phyloP scores from a whole-genome alignment of 176 grass and related monocot genomes.

The Zizania latifolia region DNA sequence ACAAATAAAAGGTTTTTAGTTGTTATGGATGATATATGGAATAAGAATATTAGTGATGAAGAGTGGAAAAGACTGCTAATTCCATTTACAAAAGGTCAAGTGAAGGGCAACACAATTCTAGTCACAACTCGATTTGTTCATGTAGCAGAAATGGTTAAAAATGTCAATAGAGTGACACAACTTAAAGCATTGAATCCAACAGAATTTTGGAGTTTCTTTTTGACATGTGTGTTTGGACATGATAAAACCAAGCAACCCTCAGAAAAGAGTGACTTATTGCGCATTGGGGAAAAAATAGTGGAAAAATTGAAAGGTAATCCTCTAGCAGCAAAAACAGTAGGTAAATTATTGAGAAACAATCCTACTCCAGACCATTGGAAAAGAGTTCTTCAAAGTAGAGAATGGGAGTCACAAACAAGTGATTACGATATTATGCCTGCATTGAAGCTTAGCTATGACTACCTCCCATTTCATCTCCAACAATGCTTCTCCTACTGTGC shows the following conservation, averaged over 20 bases:
- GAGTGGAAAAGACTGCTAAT: neutral
- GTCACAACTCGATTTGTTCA: neutral
- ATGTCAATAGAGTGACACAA: neutral
- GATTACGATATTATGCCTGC: slow-evolving; percentile 28
- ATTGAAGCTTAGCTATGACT: slow-evolving; percentile 33
- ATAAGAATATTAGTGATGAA: neutral
- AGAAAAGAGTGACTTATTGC: neutral
- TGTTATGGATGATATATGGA: slow-evolving; percentile 20
- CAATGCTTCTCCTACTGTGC: slow-evolving; percentile 19
- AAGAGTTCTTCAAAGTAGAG: slow-evolving; percentile 8
- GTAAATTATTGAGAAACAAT: slow-evolving; percentile 2
- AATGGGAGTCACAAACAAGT: slow-evolving; percentile 1
- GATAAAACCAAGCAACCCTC: neutral
- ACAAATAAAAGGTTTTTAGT: neutral
- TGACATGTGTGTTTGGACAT: neutral
- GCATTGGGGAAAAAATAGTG: neutral
- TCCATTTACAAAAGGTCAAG: neutral
- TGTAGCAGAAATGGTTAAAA: neutral
- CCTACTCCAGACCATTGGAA: neutral
- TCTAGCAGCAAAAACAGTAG: slow-evolving; percentile 26
- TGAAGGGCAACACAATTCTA: neutral
- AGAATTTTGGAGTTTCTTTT: neutral
- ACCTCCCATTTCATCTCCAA: slow-evolving; percentile 14
- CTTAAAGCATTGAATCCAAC: neutral
- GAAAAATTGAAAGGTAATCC: neutral